phyloP scores from a whole-genome alignment of 1,284 basidiomycete species.

The Boletus semigastroideus region DNA sequence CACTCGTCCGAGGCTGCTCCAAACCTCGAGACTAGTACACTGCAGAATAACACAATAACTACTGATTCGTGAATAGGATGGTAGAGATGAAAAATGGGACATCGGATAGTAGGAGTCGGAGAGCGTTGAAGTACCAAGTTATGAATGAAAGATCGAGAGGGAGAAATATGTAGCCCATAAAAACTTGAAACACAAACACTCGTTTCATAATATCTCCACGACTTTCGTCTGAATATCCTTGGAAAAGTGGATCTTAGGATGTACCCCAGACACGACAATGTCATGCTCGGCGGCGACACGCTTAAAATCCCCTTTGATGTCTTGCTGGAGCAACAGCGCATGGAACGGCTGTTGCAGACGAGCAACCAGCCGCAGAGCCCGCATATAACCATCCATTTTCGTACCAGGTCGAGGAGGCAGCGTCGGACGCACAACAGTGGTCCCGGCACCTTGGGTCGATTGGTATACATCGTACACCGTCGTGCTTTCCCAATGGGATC shows the following conservation, averaged over 20 bases:
- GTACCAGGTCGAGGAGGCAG: neutral
- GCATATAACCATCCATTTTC: neutral
- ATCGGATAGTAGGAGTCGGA: neutral
- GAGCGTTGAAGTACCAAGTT: no score
- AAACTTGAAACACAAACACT: no score
- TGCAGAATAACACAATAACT: neutral
- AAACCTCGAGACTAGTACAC: no score
- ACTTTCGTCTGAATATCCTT: neutral
- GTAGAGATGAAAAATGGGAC: neutral
- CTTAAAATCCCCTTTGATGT: neutral
- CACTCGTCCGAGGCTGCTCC: no score
- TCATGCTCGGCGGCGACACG: slow-evolving; percentile 3
- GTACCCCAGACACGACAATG: neutral
- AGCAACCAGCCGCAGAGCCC: neutral
- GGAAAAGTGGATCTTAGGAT: neutral
- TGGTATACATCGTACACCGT: neutral
- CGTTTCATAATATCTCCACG: slow-evolving; percentile 4
- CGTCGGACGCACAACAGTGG: neutral
- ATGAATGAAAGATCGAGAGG: no score
- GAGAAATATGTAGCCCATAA: no score
- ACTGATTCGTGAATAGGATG: neutral
- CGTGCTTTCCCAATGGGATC: neutral
- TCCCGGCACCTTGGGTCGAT: neutral
- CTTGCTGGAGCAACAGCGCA: slow-evolving; percentile 1
- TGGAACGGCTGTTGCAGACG: slow-evolving; percentile 5